phyloP scores from a whole-genome alignment of 768 basidiomycete genomes.

The Coprinopsis strossmayeri region DNA sequence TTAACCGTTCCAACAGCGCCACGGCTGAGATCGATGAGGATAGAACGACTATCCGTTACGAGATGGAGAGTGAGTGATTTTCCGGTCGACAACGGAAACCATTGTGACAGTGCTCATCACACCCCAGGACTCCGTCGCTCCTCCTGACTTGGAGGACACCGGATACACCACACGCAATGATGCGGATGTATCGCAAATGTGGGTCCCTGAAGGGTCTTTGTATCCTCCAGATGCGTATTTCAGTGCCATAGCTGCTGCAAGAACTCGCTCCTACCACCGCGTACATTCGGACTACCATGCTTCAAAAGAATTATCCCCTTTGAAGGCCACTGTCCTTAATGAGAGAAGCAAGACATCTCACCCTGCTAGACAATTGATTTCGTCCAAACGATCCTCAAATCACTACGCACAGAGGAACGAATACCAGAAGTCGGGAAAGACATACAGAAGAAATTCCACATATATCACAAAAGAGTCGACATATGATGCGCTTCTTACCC shows the following conservation, averaged over 20 bases:
- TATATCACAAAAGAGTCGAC: not conserved
- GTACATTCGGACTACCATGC: not conserved
- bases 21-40: constrained; percentile 29
- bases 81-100: constrained; percentile 30
- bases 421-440: not conserved
- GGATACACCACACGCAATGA: too few relatives aligned
- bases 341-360: not conserved
- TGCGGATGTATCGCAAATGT: too few relatives aligned
- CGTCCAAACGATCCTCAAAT: not conserved
- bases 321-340: not conserved
- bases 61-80: constrained; percentile 36
- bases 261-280: not conserved
- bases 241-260: constrained; percentile 11
- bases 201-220: constrained; percentile 36
- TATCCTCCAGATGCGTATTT: constrained; percentile 27
- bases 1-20: constrained; percentile 32
- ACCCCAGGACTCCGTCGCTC: not conserved
- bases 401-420: not conserved
- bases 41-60: constrained; percentile 30
- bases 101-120: too few relatives aligned
- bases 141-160: not conserved
- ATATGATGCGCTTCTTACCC: too few relatives aligned
- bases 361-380: not conserved
- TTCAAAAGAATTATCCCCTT: not conserved
- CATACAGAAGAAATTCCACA: not conserved